phyloP scores from a whole-genome alignment of 2,329 filamentous ascomycete genomes.

The Talaromyces amestolkiae region DNA sequence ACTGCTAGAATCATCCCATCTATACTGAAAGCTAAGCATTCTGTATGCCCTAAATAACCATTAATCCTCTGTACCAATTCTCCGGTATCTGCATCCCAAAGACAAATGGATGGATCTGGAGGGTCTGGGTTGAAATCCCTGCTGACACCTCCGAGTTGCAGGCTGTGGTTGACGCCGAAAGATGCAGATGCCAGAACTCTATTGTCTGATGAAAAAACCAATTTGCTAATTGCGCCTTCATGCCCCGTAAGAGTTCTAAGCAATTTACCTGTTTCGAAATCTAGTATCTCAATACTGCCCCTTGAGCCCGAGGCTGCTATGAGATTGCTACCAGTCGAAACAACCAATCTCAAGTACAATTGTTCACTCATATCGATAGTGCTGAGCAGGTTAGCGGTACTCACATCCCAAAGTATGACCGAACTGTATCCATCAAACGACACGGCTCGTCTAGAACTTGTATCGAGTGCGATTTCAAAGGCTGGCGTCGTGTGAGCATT shows the following conservation, averaged over 20 bases:
- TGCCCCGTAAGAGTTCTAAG: not conserved
- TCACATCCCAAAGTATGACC: not conserved
- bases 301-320: not conserved
- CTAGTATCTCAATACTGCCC: not conserved
- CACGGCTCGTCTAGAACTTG: not conserved
- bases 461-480: not conserved
- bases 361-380: too few species aligned
- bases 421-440: not conserved
- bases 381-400: not conserved
- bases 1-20: not conserved
- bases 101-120: not conserved
- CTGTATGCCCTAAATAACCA: too few species aligned
- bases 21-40: not conserved
- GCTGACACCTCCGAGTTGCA: too few species aligned
- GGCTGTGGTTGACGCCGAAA: not conserved
- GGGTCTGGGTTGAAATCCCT: too few species aligned
- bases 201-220: not conserved
- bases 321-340: not conserved
- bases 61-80: not conserved
- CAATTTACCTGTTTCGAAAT: not conserved
- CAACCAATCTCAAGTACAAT: too few species aligned
- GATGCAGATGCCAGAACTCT: not conserved
- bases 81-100: not conserved
- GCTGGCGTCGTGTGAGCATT: not conserved
- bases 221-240: not conserved